phyloP scores from a whole-genome alignment of 805 yeast genomes.

The Ogataea nonfermentans region DNA sequence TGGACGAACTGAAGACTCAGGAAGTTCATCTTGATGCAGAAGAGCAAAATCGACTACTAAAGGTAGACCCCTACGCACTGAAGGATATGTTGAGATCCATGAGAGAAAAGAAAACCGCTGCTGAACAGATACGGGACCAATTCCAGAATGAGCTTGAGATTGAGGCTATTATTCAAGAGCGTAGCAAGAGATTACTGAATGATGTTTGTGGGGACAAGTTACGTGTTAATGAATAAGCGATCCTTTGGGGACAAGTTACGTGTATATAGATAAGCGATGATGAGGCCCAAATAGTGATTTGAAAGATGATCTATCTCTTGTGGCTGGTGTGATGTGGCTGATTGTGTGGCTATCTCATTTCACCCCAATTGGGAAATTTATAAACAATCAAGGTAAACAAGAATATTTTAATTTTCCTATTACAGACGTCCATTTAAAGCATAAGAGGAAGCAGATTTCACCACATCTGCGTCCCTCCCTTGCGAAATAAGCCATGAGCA shows the following conservation, averaged over 20 bases:
- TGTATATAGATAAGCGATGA: no score
- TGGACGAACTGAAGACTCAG: constrained; percentile 31
- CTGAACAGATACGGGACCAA: constrained; percentile 34
- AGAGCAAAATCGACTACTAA: constrained; percentile 25
- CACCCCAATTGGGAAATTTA: constrained; percentile 14
- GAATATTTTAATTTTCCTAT: constrained; percentile 13
- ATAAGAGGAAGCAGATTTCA: constrained; percentile 13
- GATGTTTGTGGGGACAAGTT: constrained; percentile 22
- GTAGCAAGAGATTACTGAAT: constrained; percentile 34
- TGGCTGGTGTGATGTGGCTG: constrained; percentile 8
- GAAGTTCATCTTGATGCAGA: constrained; percentile 20
- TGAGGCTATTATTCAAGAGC: constrained; percentile 40
- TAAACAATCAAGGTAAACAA: constrained; percentile 20
- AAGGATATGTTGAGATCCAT: constrained; percentile 36
- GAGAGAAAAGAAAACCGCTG: constrained; percentile 29
- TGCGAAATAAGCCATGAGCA: constrained; percentile 23
- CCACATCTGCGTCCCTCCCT: constrained; percentile 7
- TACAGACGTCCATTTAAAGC: constrained; percentile 13
- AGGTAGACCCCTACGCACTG: constrained; percentile 52
- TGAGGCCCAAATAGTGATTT: no score
- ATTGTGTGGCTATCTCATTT: neutral
- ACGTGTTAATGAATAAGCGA: neutral
- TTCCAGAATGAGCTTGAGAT: constrained; percentile 40
- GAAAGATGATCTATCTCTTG: neutral
- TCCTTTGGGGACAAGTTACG: no score